phyloP scores from a whole-genome alignment of 345 rosid species.

The Turritis glabra region DNA sequence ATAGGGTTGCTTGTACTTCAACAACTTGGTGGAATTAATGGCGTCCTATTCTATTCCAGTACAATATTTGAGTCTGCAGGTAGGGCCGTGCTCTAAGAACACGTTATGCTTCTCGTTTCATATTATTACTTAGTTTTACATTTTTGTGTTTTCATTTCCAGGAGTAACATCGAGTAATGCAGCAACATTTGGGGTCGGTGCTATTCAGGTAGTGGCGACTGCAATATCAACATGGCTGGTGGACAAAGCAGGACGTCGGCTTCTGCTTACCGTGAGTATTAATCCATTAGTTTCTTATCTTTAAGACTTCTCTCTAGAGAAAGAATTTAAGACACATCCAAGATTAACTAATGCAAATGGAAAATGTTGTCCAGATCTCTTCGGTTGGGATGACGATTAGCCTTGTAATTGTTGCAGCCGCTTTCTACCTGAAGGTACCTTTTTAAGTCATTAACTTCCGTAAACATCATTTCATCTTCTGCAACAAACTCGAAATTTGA shows the following conservation, averaged over 20 bases:
- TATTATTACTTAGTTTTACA: not conserved
- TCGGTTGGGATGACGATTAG: conserved; percentile 79
- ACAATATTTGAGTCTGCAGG: conserved; percentile 85
- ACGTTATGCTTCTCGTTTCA: not conserved
- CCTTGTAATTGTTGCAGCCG: conserved; percentile 71
- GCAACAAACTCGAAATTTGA: not conserved
- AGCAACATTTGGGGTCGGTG: conserved; percentile 88
- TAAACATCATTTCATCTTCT: not conserved
- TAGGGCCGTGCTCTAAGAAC: conserved; percentile 37
- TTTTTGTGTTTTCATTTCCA: conserved; percentile 39
- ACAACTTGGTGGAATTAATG: conserved; percentile 90
- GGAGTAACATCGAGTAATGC: conserved; percentile 79
- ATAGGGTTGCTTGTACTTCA: conserved; percentile 86
- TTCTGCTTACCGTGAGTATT: conserved; percentile 80
- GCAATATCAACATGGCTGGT: conserved; percentile 82
- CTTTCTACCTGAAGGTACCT: conserved; percentile 68
- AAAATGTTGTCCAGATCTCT: conserved; percentile 56
- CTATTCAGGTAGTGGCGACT: conserved; percentile 91
- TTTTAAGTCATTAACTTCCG: not conserved
- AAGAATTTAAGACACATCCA: not conserved
- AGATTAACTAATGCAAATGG: not conserved
- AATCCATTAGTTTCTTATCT: conserved; percentile 7
- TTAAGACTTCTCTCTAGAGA: not conserved
- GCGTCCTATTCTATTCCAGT: conserved; percentile 86
- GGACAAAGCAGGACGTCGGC: conserved; percentile 85